A percentile compares a stretch with the other conserved stretches of the same genome.
Evolutionary conservation across 768 basidiomycete genomes (phyloP).

Genomic region (Collybia sp.): DNA sequence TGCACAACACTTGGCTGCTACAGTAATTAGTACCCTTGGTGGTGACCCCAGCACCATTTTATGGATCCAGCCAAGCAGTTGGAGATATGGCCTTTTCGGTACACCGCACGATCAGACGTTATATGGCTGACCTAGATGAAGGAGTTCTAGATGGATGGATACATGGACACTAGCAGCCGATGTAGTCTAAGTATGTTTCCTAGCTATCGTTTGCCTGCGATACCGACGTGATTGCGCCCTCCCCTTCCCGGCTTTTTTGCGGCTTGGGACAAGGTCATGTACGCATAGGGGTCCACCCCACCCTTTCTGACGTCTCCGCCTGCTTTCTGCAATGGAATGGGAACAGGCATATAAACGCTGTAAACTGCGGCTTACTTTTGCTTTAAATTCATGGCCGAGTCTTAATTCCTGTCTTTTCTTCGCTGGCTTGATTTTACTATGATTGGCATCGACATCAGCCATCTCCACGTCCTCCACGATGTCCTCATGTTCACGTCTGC

Average conservation of each 20-base stretch:
- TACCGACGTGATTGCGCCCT: constrained; percentile 40
- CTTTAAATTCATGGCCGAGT: constrained; percentile 89
- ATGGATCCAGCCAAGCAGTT: constrained; percentile 67
- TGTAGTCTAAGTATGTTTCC: constrained; percentile 5
- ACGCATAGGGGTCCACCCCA: constrained; percentile 90
- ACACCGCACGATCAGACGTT: constrained; percentile 68
- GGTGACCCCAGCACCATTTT: constrained; percentile 23
- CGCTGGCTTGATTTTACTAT: constrained; percentile 43
- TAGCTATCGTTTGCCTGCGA: constrained; percentile 50
- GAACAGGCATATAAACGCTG: background rate
- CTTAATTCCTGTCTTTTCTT: constrained; percentile 44
- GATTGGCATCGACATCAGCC: constrained; percentile 58
- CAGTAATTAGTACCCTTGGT: constrained; percentile 43
- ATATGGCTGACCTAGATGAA: constrained; percentile 44
- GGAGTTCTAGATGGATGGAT: background rate
- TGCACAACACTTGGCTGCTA: constrained; percentile 56
- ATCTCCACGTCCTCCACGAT: constrained; percentile 63
- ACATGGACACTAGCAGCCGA: background rate
- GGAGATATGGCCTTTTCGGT: constrained; percentile 67
- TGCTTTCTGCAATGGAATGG: constrained; percentile 61
- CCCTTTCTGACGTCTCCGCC: constrained; percentile 90
- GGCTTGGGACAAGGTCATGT: constrained; percentile 79
- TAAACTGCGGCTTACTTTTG: constrained; percentile 61
- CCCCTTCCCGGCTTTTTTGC: constrained; percentile 55
- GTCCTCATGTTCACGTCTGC: constrained; percentile 62